Percentiles rank a stretch among this genome's conserved stretches.
phyloP scores from a whole-genome alignment of 2,329 filamentous ascomycete genomes.

The Waltergamsia citrina region DNA sequence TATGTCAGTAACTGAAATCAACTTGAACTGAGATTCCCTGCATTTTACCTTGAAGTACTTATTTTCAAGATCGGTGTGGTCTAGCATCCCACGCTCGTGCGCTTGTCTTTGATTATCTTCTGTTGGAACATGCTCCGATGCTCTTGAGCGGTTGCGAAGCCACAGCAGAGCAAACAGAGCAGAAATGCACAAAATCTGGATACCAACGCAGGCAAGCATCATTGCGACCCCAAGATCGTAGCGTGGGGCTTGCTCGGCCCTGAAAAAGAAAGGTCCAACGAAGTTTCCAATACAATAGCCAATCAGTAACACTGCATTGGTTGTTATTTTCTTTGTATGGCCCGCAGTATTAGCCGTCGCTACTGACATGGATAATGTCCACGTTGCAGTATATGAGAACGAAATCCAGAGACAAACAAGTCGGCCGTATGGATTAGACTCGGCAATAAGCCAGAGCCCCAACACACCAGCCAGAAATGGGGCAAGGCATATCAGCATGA shows the following conservation, averaged over 20 bases:
- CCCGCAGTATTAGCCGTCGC: constrained; percentile 7
- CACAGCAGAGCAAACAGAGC: neutral
- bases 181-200: neutral
- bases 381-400: constrained; percentile 5
- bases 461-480: constrained; percentile 6
- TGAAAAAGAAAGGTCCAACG: constrained; percentile 45
- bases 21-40: too few relatives aligned
- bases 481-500: constrained; percentile 6
- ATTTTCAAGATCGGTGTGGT: neutral
- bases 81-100: neutral
- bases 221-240: constrained; percentile 30
- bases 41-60: constrained; percentile 1
- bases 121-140: neutral
- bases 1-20: too few relatives aligned
- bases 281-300: constrained; percentile 49
- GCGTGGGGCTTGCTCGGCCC: constrained; percentile 33
- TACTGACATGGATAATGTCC: neutral
- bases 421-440: constrained; percentile 8
- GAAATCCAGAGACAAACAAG: constrained; percentile 7
- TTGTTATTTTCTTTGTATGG: constrained; percentile 9
- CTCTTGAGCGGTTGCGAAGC: neutral
- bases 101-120: neutral
- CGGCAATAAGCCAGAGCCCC: constrained; percentile 4
- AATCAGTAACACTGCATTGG: constrained; percentile 44
- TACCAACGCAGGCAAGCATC: constrained; percentile 1